Percentiles rank a stretch among this genome's conserved stretches.
Conservation (phyloP, 164 flowering plant species). For the Platanus orientalis region DNA sequence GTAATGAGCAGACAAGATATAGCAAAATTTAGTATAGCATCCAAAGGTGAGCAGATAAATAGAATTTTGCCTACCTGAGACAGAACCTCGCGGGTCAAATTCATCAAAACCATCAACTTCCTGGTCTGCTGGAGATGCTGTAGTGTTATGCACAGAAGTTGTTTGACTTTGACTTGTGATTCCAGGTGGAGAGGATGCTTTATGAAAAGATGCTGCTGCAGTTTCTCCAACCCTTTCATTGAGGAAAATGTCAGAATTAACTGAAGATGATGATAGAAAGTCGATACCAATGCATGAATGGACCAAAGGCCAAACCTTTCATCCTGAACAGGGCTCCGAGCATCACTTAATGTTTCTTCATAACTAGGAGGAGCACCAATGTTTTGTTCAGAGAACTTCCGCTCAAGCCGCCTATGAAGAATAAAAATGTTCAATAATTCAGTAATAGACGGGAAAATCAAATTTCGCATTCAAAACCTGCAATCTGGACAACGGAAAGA, state of each 20-base stretch:
- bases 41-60: neutral
- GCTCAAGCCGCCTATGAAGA: conserved; percentile 41
- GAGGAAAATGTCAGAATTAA: conserved; percentile 14
- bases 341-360: conserved; percentile 68
- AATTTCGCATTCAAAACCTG: neutral
- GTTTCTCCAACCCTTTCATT: conserved; percentile 54
- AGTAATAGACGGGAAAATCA: neutral
- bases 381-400: conserved; percentile 73
- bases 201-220: conserved; percentile 42
- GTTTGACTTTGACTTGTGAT: conserved; percentile 29
- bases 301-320: conserved; percentile 51
- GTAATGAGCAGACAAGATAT: too few species aligned
- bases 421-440: neutral
- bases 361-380: conserved; percentile 87
- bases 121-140: conserved; percentile 36
- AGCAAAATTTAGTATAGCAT: neutral
- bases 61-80: conserved; percentile 43
- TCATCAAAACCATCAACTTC: conserved; percentile 61
- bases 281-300: neutral
- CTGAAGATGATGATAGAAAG: conserved; percentile 1
- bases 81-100: conserved; percentile 80
- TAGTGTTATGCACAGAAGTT: conserved; percentile 21
- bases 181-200: conserved; percentile 46
- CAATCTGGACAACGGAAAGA: neutral
- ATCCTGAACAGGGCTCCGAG: conserved; percentile 48